These are phyloP conservation scores for Blastobotrys indianensis DNA, from an alignment of 1,139 yeast species.

Conservation along the genomic window DNA sequence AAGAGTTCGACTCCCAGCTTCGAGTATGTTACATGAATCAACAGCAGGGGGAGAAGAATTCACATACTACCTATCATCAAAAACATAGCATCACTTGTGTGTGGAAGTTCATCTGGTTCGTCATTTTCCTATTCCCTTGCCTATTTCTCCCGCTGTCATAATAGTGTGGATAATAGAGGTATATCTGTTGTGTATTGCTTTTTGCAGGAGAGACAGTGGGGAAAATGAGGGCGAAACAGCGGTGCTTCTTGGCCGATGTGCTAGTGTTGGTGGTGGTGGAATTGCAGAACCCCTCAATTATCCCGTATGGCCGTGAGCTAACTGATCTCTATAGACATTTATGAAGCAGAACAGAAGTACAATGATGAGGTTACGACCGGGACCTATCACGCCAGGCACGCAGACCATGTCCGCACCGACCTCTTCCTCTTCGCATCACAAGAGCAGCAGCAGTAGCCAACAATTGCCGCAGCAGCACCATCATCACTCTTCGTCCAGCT, in stretches of 20 bases:
- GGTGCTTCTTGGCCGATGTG: too few species aligned
- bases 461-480: slow-evolving; percentile 1
- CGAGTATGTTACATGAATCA: slow-evolving; percentile 20
- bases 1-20: slow-evolving; percentile 30
- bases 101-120: too few species aligned
- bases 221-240: too few species aligned
- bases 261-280: background rate
- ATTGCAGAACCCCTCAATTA: too few species aligned
- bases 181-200: too few species aligned
- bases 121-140: too few species aligned
- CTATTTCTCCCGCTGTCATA: too few species aligned
- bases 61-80: background rate
- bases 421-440: background rate
- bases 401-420: slow-evolving; percentile 1
- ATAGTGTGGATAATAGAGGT: too few species aligned
- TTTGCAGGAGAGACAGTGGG: too few species aligned
- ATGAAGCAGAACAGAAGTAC: slow-evolving; percentile 28
- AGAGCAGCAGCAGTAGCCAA: background rate
- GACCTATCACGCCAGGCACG: slow-evolving; percentile 16
- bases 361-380: slow-evolving; percentile 28
- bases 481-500: background rate
- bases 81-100: background rate
- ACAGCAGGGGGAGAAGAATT: too few species aligned
- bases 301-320: background rate
- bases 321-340: slow-evolving; percentile 18